Conservation (phyloP, 106 monocot species). For the Iris macrosiphon region DNA sequence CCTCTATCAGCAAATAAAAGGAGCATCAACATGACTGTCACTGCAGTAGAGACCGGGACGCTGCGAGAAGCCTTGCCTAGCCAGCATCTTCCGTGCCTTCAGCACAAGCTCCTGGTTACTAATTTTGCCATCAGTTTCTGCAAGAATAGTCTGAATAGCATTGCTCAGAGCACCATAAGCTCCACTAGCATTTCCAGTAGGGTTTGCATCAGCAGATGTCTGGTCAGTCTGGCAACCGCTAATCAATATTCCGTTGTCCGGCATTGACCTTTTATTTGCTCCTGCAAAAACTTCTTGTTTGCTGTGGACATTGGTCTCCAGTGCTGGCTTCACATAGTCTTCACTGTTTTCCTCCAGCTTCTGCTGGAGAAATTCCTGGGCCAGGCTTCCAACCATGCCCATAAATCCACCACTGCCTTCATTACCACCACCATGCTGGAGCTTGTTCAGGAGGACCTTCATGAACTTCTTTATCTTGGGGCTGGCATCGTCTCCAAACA, state of each 20-base stretch:
- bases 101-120: slow-evolving; percentile 60
- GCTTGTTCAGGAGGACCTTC: slow-evolving; percentile 60
- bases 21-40: slow-evolving; percentile 43
- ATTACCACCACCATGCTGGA: slow-evolving; percentile 12
- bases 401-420: slow-evolving; percentile 29
- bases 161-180: slow-evolving; percentile 89
- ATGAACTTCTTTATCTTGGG: slow-evolving; percentile 93
- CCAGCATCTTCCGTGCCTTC: slow-evolving; percentile 45
- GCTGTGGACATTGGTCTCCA: slow-evolving; percentile 40
- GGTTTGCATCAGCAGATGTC: slow-evolving; percentile 73
- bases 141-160: slow-evolving; percentile 69
- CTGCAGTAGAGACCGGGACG: slow-evolving; percentile 77
- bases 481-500: slow-evolving; percentile 83
- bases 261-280: slow-evolving; percentile 30
- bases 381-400: slow-evolving; percentile 58
- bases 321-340: slow-evolving; percentile 50
- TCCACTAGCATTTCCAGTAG: slow-evolving; percentile 11
- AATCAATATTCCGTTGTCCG: slow-evolving; percentile 57
- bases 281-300: slow-evolving; percentile 71
- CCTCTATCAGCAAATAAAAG: slow-evolving; percentile 57
- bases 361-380: slow-evolving; percentile 54
- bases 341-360: slow-evolving; percentile 68
- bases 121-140: slow-evolving; percentile 28
- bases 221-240: slow-evolving; percentile 89
- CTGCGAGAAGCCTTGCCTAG: slow-evolving; percentile 55